Percentiles rank a stretch among this genome's conserved stretches.
Evolutionary conservation across 768 basidiomycete genomes (phyloP).

Genomic region (Tulasnella sp.): DNA sequence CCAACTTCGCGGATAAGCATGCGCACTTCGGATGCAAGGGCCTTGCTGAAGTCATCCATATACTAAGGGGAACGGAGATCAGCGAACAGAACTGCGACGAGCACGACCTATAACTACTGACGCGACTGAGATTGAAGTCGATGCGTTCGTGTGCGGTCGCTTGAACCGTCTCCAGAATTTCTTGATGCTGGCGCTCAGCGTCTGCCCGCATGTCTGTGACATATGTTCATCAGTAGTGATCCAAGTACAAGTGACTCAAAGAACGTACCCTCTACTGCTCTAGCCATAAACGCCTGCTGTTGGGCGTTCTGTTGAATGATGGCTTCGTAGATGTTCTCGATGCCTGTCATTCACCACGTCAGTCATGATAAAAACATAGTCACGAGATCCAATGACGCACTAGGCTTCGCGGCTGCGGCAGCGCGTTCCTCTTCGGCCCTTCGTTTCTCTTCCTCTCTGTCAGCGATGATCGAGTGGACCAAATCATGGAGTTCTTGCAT

Average conservation of each 20-base stretch:
- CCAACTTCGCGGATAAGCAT: slow-evolving; percentile 77
- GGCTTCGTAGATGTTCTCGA: slow-evolving; percentile 50
- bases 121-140: slow-evolving; percentile 73
- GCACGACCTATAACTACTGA: slow-evolving; percentile 22
- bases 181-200: slow-evolving; percentile 49
- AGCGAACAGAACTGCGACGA: not conserved
- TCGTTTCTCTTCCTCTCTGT: slow-evolving; percentile 40
- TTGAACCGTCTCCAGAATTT: slow-evolving; percentile 54
- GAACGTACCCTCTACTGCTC: slow-evolving; percentile 26
- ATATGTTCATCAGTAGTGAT: not conserved
- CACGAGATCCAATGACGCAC: slow-evolving; percentile 28
- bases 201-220: slow-evolving; percentile 56
- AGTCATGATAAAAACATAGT: not conserved
- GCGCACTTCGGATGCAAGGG: slow-evolving; percentile 70
- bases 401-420: slow-evolving; percentile 43
- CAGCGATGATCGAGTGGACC: slow-evolving; percentile 38
- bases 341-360: slow-evolving; percentile 29
- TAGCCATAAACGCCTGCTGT: slow-evolving; percentile 42
- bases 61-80: slow-evolving; percentile 28
- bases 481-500: slow-evolving; percentile 49
- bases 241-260: not conserved
- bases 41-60: slow-evolving; percentile 78
- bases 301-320: slow-evolving; percentile 48
- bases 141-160: slow-evolving; percentile 66
- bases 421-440: slow-evolving; percentile 42